Base-by-base conservation (phyloP, 2,329 filamentous ascomycete genomes). In the Xylaria sp. region DNA sequence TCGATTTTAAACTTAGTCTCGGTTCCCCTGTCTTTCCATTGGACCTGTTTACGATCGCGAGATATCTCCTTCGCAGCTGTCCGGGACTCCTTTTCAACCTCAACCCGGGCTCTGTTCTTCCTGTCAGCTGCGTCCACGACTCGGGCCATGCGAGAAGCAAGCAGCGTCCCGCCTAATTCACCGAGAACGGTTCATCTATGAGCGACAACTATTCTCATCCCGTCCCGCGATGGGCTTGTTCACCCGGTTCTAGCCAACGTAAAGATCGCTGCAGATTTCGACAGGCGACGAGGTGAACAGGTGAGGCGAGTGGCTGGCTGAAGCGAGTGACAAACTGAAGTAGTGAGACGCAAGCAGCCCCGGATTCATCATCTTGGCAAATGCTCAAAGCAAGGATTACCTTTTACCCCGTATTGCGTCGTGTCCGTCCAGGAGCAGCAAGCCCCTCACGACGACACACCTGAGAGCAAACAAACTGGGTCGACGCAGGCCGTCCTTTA, bases 341-440 rank as follows among this genome's bases (percentile, higher is more conserved):
- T 43, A 29, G 59, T 62, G 54, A 43, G 42, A 59, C 52, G 18
- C 46, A 26, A 51, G 47, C 44, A 48, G 48, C 13, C 45, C 49
- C 26, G 22, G 26, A 39, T 50, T 48, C 17, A 26, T 38, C 50
- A 51, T 43, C 48, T 59, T 54, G 50, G 56, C 52, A 39, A 26
- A 11, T 26, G 11, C 6, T 7, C 16, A 34, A 11, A 24, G 39
- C 24, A 29, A 40, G 19, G 45, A 44, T 17, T 34, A 24, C 37
- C 11, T 24, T 16, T 19, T 38, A 38, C 29, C 26, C 44, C 34
- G 20, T 34, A 45, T 45, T 45, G 22, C 8, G 17, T 29, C 38
- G 43, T 38, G n/a, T 45, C 43, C 19, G 5, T 34, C 11, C 29
- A 34, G 3, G 29, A 34, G 29, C n/a, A n/a, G n/a, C n/a, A n/a